Base-by-base conservation (phyloP, 352 stramenopile genomes). In the Globisporangium polare region DNA sequence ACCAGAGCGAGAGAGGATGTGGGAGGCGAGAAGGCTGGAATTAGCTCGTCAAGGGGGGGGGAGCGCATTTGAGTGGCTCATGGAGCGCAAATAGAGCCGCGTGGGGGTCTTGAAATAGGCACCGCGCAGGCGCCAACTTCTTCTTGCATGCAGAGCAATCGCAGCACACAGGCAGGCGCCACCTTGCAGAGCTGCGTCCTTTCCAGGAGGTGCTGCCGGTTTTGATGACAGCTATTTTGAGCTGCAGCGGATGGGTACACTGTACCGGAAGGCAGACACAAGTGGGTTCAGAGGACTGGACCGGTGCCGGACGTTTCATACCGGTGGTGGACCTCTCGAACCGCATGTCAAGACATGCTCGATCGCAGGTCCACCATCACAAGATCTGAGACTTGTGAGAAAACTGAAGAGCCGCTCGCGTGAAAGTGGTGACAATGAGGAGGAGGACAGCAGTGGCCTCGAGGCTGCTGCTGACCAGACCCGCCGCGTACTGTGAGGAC, bases 361-460 rank as follows among this genome's bases (percentile, higher is more conserved):
- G 43, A 56, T 56, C 50, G 2, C 10, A 56, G 50, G 50, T 43
- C 24, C 35, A 8, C 7, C 47, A 53, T 9, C 47, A 52, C 20
- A 29, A 43, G 7, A 33, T n/a, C 13, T 18, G 13, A 43, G 17
- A 18, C 13, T 43, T 43, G 37, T 33, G 29, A 4, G 29, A 33
- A 43, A 43, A n/a, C 37, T 43, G 37, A 43, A 43, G 37, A n/a
- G 8, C 17, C 12, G 10, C 37, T 43, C 37, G n/a, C n/a, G 37
- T 46, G 41, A 46, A 46, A 22, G 41, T 9, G 17, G 12, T 46
- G 27, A 18, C 4, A 26, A 43, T 56, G 50, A n/a, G n/a, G n/a
- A n/a, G n/a, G n/a, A n/a, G n/a, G n/a, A 56, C 50, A 43, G 50
- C 50, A 56, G 29, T 56, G 35, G 50, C n/a, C 29, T 43, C 18